Evolutionary conservation across 2,329 filamentous ascomycete genomes (phyloP), one percentile per base, ranked within the genome.

Genomic region (Beauveria pseudobassiana): DNA sequence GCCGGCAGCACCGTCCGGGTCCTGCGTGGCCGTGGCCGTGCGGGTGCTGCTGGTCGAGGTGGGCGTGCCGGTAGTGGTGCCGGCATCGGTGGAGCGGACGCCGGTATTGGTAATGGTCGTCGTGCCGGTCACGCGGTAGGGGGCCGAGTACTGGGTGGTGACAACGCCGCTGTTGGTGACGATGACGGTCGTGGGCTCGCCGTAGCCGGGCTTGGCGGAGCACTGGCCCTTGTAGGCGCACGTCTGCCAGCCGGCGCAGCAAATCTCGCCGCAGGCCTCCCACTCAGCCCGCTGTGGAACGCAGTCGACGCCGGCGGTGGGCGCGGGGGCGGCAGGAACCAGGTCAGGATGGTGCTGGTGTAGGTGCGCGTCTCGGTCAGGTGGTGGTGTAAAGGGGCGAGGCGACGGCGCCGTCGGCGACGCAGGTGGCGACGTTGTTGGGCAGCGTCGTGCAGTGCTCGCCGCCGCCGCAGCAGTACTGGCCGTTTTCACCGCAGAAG

Each of bases 181-280:
- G 64, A 78, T 71, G 43, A 80, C 73, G 52, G 77, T 76, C 63
- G 72, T 72, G 18, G 72, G 73, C 62, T 69, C 74, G 65, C 75
- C 76, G 65, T 78, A 80, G 65, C 78, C 80, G 52, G 77, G 77
- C 59, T 82, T 82, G 28, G 81, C 72, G 5, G 77, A 73, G 70
- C 88, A 91, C 69, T 86, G 81, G 58, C 83, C 83, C 1, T 74
- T 64, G 62, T 73, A 77, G 59, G 80, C 81, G 72, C 90, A 93
- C 69, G 86, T 88, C 73, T 90, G 87, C 75, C 82, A 84, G 63
- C 77, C 82, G 26, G 84, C 83, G 73, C 89, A 93, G 79, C 89
- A 93, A 63, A 87, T 86, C 58, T 71, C 71, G 38, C 88, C 88
- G 70, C 89, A 93, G 3, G 83, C 78, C 8, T 80, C 80, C 73